These are phyloP conservation scores for Lipomyces sp. DNA, from an alignment of 805 yeast species.

Conservation along the genomic window DNA sequence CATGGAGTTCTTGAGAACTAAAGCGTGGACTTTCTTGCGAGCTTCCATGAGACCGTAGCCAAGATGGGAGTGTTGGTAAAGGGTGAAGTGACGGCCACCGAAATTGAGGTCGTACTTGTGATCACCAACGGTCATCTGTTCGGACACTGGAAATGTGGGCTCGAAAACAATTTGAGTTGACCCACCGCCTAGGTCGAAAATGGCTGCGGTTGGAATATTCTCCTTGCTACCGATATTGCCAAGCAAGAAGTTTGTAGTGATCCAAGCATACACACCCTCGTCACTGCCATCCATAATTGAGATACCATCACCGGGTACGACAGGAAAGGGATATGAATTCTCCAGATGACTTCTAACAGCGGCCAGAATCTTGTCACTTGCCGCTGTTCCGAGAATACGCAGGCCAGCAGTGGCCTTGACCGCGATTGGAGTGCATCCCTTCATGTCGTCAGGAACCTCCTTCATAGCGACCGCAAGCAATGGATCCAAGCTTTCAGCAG, in stretches of 20 bases:
- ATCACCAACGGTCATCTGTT: slow-evolving; percentile 79
- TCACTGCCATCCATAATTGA: slow-evolving; percentile 94
- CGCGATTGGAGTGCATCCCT: slow-evolving; percentile 87
- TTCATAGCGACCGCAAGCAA: slow-evolving; percentile 75
- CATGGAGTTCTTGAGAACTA: slow-evolving; percentile 56
- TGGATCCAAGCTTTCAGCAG: slow-evolving; percentile 88
- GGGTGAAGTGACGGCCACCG: slow-evolving; percentile 76
- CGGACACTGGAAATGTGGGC: slow-evolving; percentile 66
- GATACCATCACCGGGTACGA: slow-evolving; percentile 84
- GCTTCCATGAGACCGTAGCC: slow-evolving; percentile 97
- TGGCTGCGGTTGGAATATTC: slow-evolving; percentile 88
- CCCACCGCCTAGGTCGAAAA: slow-evolving; percentile 97
- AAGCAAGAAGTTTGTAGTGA: slow-evolving; percentile 88
- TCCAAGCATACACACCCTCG: slow-evolving; percentile 99
- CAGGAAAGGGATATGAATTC: slow-evolving; percentile 85
- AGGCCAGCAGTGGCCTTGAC: slow-evolving; percentile 99
- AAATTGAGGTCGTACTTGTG: slow-evolving; percentile 80
- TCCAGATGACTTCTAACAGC: slow-evolving; percentile 80
- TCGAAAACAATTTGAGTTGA: slow-evolving; percentile 98
- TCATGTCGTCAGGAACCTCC: slow-evolving; percentile 72
- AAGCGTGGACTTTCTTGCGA: slow-evolving; percentile 74
- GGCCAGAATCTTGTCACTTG: slow-evolving; percentile 69
- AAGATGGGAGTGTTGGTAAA: slow-evolving; percentile 93
- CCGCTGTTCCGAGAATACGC: slow-evolving; percentile 78
- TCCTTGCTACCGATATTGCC: slow-evolving; percentile 88